Evolutionary conservation across 345 rosid genomes (phyloP).

Genomic region (Acer campestre): DNA sequence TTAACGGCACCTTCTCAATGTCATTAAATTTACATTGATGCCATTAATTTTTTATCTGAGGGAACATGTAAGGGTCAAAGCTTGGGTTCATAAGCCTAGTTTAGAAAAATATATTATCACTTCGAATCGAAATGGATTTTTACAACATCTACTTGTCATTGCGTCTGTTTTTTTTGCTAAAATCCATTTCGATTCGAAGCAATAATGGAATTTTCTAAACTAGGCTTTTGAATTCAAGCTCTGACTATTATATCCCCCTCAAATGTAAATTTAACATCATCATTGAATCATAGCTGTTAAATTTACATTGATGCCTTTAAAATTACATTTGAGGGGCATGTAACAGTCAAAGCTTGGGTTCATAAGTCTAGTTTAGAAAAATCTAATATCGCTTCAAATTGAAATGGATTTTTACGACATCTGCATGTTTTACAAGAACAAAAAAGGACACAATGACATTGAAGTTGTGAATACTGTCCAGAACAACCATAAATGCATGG

Average conservation of each 20-base stretch:
- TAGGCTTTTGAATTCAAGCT: slow-evolving; percentile 58
- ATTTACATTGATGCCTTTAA: slow-evolving; percentile 31
- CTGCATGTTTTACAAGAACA: too few species aligned
- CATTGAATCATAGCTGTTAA: too few species aligned
- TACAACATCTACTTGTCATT: too few species aligned
- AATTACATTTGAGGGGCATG: slow-evolving; percentile 67
- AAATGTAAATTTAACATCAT: slow-evolving; percentile 78
- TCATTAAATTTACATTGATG: too few species aligned
- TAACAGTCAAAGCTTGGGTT: slow-evolving; percentile 63
- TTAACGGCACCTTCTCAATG: slow-evolving; percentile 43
- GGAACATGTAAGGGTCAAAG: too few species aligned
- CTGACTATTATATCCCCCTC: slow-evolving; percentile 63
- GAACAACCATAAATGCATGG: slow-evolving; percentile 37
- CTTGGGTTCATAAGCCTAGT: too few species aligned
- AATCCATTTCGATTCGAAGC: slow-evolving; percentile 28
- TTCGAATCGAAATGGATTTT: too few species aligned
- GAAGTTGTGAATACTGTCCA: slow-evolving; percentile 27
- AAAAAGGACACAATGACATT: background rate
- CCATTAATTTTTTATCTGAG: too few species aligned
- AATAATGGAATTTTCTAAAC: slow-evolving; percentile 30
- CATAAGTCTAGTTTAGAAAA: slow-evolving; percentile 42
- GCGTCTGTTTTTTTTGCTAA: too few species aligned
- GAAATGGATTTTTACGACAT: too few species aligned
- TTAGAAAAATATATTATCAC: too few species aligned
- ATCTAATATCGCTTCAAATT: too few species aligned